Conservation (phyloP, 1,284 basidiomycete genomes). For the Ceratobasidium sp. region DNA sequence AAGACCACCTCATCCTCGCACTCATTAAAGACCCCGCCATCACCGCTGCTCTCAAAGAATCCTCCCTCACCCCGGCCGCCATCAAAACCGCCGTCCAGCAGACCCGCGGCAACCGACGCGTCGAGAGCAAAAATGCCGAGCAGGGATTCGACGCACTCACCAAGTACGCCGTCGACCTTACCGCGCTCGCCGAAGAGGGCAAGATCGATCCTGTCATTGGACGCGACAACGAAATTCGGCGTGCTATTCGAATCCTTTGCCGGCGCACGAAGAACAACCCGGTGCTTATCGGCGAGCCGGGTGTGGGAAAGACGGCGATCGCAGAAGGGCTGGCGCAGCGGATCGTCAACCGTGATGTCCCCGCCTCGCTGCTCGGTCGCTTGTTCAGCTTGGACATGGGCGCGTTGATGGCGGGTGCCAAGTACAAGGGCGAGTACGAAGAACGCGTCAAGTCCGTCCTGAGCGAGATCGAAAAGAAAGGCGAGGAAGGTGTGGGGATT, state of each 20-base stretch:
- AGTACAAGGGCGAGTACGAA: slow-evolving; percentile 98
- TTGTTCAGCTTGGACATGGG: slow-evolving; percentile 66
- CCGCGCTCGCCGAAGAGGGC: slow-evolving; percentile 87
- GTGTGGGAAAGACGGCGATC: slow-evolving; percentile 94
- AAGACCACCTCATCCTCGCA: slow-evolving; percentile 85
- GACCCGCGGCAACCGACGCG: slow-evolving; percentile 81
- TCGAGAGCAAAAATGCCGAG: slow-evolving; percentile 86
- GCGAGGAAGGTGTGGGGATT: slow-evolving; percentile 84
- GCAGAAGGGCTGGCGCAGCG: slow-evolving; percentile 97
- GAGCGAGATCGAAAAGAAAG: slow-evolving; percentile 92
- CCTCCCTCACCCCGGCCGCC: slow-evolving; percentile 76
- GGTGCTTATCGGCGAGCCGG: slow-evolving; percentile 93
- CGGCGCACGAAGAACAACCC: slow-evolving; percentile 93
- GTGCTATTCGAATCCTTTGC: slow-evolving; percentile 83
- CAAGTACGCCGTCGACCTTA: slow-evolving; percentile 85
- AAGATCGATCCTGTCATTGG: slow-evolving; percentile 96
- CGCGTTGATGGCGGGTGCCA: slow-evolving; percentile 70
- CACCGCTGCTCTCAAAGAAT: slow-evolving; percentile 77
- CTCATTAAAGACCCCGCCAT: slow-evolving; percentile 72
- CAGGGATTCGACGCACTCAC: slow-evolving; percentile 89
- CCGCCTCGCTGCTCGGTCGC: slow-evolving; percentile 85
- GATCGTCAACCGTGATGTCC: slow-evolving; percentile 95
- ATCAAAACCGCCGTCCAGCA: slow-evolving; percentile 86
- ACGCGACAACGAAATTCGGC: slow-evolving; percentile 86
- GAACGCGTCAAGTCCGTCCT: slow-evolving; percentile 95